These are phyloP conservation scores for Parsonsia alboflavescens DNA, from an alignment of 257 asterid genomes.

Conservation along the genomic window DNA sequence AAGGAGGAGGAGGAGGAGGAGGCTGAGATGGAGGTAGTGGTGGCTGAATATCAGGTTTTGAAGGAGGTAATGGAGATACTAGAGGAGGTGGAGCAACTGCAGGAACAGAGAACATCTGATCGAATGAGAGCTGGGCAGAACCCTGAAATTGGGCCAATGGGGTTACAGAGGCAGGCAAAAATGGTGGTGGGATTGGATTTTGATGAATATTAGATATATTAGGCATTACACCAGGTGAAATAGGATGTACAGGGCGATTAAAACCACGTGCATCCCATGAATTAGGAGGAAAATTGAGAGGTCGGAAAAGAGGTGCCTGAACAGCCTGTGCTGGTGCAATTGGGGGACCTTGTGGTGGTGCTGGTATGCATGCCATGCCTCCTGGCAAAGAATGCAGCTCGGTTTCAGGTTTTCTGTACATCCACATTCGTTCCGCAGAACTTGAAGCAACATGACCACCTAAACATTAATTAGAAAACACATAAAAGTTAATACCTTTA, in stretches of 20 bases:
- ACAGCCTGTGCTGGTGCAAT: constrained; percentile 51
- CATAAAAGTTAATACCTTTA: not conserved
- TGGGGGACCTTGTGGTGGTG: constrained; percentile 44
- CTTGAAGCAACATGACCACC: constrained; percentile 28
- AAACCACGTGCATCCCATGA: constrained; percentile 68
- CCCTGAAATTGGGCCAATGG: constrained; percentile 60
- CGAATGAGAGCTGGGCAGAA: constrained; percentile 51
- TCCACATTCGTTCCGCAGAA: constrained; percentile 33
- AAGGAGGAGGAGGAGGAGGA: constrained; percentile 60
- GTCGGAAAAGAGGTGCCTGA: constrained; percentile 51
- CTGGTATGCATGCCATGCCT: constrained; percentile 34
- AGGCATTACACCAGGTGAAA: constrained; percentile 42
- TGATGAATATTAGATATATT: constrained; percentile 41
- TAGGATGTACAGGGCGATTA: constrained; percentile 40
- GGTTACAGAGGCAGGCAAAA: constrained; percentile 75
- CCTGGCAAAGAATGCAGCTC: constrained; percentile 50
- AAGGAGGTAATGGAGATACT: constrained; percentile 46
- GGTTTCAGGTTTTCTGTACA: constrained; percentile 39
- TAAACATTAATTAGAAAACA: constrained; percentile 12
- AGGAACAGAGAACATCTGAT: constrained; percentile 56
- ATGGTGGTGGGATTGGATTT: constrained; percentile 61
- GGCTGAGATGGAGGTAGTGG: constrained; percentile 56
- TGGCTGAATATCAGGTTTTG: constrained; percentile 42
- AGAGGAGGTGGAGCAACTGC: constrained; percentile 52
- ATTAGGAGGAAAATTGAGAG: constrained; percentile 60